phyloP scores from a whole-genome alignment of 2,329 filamentous ascomycete species.

The Nectriaceae sp. region DNA sequence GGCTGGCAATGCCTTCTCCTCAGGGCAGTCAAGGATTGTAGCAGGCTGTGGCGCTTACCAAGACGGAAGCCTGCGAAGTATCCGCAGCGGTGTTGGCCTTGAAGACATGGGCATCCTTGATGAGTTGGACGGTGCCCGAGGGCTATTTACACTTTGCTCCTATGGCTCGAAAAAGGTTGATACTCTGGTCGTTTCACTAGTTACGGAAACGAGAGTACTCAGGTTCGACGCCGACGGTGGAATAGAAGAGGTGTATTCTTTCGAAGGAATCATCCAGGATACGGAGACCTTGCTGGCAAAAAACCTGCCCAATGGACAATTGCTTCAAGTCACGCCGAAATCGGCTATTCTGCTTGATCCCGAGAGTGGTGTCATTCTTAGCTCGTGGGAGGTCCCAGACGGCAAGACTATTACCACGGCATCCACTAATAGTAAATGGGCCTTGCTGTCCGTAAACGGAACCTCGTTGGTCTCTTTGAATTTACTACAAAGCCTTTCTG shows the following conservation, averaged over 20 bases:
- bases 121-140: conserved; percentile 73
- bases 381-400: conserved; percentile 57
- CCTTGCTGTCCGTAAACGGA: conserved; percentile 77
- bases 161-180: conserved; percentile 56
- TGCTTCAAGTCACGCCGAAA: conserved; percentile 76
- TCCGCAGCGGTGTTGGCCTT: conserved; percentile 89
- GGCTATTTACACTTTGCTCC: conserved; percentile 69
- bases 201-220: conserved; percentile 83
- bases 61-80: conserved; percentile 85
- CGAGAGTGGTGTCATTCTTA: conserved; percentile 54
- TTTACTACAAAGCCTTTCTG: conserved; percentile 57
- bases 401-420: conserved; percentile 71
- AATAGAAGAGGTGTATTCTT: conserved; percentile 83
- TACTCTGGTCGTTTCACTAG: conserved; percentile 76
- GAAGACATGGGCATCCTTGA: conserved; percentile 83
- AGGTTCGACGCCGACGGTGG: conserved; percentile 72
- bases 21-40: conserved; percentile 90
- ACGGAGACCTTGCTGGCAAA: conserved; percentile 71
- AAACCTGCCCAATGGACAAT: conserved; percentile 62
- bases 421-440: conserved; percentile 69
- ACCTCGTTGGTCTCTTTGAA: conserved; percentile 70
- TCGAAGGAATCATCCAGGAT: conserved; percentile 69
- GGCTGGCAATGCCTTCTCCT: conserved; percentile 84
- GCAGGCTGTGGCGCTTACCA: conserved; percentile 89
- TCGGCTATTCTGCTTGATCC: conserved; percentile 64